These are phyloP conservation scores for Hyaloscypha finlandica DNA, from an alignment of 495 filamentous ascomycete genomes.

Conservation along the genomic window DNA sequence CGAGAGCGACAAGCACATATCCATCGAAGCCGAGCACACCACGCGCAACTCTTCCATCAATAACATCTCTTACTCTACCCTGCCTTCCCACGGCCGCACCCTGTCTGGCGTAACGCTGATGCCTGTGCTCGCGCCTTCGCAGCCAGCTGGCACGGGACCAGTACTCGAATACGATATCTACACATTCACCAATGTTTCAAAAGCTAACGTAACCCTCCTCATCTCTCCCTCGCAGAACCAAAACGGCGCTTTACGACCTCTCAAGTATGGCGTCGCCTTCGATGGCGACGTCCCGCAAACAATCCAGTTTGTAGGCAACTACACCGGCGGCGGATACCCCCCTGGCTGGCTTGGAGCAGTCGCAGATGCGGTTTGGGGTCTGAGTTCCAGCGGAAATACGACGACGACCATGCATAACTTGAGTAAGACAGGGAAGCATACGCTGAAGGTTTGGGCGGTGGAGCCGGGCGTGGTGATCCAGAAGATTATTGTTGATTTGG, in stretches of 20 bases:
- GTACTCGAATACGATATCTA: conserved; percentile 67
- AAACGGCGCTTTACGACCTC: conserved; percentile 55
- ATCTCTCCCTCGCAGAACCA: conserved; percentile 63
- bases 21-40: conserved; percentile 62
- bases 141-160: conserved; percentile 49
- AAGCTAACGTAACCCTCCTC: conserved; percentile 61
- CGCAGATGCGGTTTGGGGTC: conserved; percentile 59
- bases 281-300: conserved; percentile 46
- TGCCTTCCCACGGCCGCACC: conserved; percentile 58
- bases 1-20: conserved; percentile 61
- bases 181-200: conserved; percentile 55
- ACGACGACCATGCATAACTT: conserved; percentile 56
- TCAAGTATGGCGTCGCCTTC: conserved; percentile 62
- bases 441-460: conserved; percentile 60
- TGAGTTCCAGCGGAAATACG: conserved; percentile 38
- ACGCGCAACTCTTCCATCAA: conserved; percentile 41
- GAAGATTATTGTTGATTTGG: conserved; percentile 67
- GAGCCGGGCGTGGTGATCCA: conserved; percentile 68
- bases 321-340: conserved; percentile 50
- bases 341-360: conserved; percentile 59
- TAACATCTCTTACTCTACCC: conserved; percentile 52
- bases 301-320: conserved; percentile 53
- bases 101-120: conserved; percentile 58
- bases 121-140: conserved; percentile 50
- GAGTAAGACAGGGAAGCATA: conserved; percentile 51